These are phyloP conservation scores for Colletotrichum tropicicola DNA, from an alignment of 2,329 filamentous ascomycete genomes.

Conservation along the genomic window DNA sequence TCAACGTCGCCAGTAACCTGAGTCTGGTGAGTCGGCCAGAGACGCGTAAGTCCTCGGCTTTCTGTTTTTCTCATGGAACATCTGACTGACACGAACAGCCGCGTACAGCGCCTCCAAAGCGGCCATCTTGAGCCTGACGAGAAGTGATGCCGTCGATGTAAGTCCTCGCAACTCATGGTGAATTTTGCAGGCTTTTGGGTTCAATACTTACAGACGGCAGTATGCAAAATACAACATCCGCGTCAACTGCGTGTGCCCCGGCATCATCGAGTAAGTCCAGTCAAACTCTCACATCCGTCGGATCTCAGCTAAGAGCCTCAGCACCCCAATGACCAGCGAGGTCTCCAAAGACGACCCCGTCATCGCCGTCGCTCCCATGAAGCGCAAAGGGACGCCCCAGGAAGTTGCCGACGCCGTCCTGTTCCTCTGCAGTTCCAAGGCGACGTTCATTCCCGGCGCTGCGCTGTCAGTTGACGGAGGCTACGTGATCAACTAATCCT, in stretches of 20 bases:
- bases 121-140: slow-evolving; percentile 54
- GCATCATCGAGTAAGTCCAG: slow-evolving; percentile 48
- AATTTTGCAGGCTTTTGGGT: too few relatives aligned
- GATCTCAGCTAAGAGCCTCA: neutral
- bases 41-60: slow-evolving; percentile 42
- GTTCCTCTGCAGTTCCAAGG: slow-evolving; percentile 53
- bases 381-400: slow-evolving; percentile 51
- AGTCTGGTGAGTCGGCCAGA: slow-evolving; percentile 51
- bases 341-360: slow-evolving; percentile 43
- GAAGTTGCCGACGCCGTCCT: slow-evolving; percentile 56
- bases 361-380: slow-evolving; percentile 45
- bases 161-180: too few relatives aligned
- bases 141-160: slow-evolving; percentile 56
- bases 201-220: slow-evolving; percentile 36
- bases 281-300: neutral
- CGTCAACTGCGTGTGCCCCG: slow-evolving; percentile 56
- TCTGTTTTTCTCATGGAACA: neutral
- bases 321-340: slow-evolving; percentile 52
- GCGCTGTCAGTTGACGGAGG: slow-evolving; percentile 55
- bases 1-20: slow-evolving; percentile 55
- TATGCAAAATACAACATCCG: slow-evolving; percentile 54
- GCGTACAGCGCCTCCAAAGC: slow-evolving; percentile 56
- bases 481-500: slow-evolving; percentile 39
- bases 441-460: slow-evolving; percentile 54
- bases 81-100: too few relatives aligned